Evolutionary conservation across 129 eudicot genomes (phyloP).

Genomic region (Helianthus tuberosus): DNA sequence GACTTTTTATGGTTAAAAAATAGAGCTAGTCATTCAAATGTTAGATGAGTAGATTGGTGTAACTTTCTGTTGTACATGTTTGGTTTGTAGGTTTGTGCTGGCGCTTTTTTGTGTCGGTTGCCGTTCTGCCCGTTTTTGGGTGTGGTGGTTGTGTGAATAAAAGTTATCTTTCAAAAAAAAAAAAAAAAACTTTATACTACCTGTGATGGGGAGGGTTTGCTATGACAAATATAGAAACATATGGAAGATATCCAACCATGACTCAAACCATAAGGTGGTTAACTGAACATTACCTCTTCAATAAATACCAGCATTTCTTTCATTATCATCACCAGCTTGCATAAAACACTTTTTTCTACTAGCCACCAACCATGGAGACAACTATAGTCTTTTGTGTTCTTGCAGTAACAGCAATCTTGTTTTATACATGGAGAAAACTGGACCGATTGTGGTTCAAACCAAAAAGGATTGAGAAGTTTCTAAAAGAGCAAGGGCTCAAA

Average conservation of each 20-base stretch:
- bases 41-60: no score
- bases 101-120: no score
- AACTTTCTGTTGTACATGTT: no score
- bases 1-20: no score
- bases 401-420: constrained; percentile 18
- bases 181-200: no score
- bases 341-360: background rate
- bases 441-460: constrained; percentile 62
- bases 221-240: background rate
- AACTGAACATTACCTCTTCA: constrained; percentile 16
- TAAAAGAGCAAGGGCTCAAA: constrained; percentile 57
- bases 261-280: constrained; percentile 17
- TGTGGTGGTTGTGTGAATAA: no score
- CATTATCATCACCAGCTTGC: background rate
- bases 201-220: constrained; percentile 11
- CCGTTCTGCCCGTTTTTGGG: no score
- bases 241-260: constrained; percentile 6
- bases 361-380: constrained; percentile 2
- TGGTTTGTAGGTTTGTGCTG: no score
- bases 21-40: no score
- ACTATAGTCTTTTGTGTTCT: background rate
- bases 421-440: constrained; percentile 39
- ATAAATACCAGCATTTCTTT: constrained; percentile 10
- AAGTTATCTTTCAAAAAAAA: background rate
- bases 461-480: constrained; percentile 44